Conservation (phyloP, 2,329 filamentous ascomycete species). For the Biscogniauxia marginata region DNA sequence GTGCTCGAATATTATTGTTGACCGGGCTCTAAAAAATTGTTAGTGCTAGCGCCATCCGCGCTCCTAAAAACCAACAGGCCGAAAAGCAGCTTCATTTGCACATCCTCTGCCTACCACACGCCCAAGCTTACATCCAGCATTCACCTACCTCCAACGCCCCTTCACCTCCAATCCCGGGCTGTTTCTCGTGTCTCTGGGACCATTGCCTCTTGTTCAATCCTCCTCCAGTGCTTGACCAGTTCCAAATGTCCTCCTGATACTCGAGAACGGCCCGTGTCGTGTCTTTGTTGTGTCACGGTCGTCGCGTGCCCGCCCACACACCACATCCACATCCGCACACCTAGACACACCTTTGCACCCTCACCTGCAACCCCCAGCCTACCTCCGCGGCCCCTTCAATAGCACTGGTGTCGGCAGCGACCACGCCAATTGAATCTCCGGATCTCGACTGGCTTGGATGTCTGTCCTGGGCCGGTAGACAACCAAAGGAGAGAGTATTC, state of each 20-base stretch:
- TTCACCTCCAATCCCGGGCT: constrained; percentile 16
- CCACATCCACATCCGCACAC: neutral
- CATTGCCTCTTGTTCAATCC: constrained; percentile 12
- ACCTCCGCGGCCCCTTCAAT: too few species aligned
- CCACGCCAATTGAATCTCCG: neutral
- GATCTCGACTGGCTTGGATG: neutral
- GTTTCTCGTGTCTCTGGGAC: constrained; percentile 25
- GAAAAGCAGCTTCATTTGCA: neutral
- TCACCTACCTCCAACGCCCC: constrained; percentile 12
- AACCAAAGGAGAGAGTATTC: too few species aligned
- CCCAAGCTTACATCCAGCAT: constrained; percentile 11
- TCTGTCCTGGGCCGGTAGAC: neutral
- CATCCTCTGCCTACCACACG: constrained; percentile 6
- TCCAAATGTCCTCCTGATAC: constrained; percentile 23
- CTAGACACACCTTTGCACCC: neutral
- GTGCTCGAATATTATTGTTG: constrained; percentile 26
- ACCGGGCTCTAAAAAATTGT: constrained; percentile 30
- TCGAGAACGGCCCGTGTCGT: constrained; percentile 23
- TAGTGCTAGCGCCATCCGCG: constrained; percentile 24
- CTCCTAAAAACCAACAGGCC: constrained; percentile 7
- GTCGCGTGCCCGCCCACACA: constrained; percentile 27
- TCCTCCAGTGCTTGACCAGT: neutral
- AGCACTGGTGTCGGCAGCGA: neutral
- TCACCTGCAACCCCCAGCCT: constrained; percentile 3
- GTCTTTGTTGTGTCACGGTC: constrained; percentile 27